Evolutionary conservation across 371 early-diverging fungal species (phyloP), one percentile per base, ranked within the genome.

Genomic region (Zychaea mexicana): DNA sequence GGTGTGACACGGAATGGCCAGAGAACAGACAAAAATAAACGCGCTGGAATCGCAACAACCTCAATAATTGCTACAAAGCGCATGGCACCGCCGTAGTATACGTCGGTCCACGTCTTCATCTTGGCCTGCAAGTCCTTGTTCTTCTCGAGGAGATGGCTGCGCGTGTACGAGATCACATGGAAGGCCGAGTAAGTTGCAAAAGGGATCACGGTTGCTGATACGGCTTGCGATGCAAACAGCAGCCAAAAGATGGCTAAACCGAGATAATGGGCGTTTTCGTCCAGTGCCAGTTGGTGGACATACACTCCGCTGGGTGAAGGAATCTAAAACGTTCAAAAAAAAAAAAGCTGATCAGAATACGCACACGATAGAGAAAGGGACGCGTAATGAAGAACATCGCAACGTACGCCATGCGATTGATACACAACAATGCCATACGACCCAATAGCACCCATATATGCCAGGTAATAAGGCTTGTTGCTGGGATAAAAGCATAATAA

Each of bases 61-160:
- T 58, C 59, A 45, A 58, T 58, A 17, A 58, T 42, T 1, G 59
- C 39, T 3, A 58, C 59, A 30, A 58, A 58, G 5, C 59, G 59
- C 59, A 58, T 58, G 4, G 42, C 59, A 30, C 38, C 42, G 10
- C 45, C 38, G 39, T 58, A 57, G 22, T 57, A 36, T 9, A 24
- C 19, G 17, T 58, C 38, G 2, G 59, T 58, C 59, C 59, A 58
- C 13, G 28, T 13, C 17, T 58, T 58, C 24, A 58, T 26, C 22
- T 39, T 38, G 4, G 19, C 30, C 19, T 58, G 59, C 7, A 58
- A 8, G 13, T 42, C 28, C 49, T 49, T 49, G 6, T 49, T 49
- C 17, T 36, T 12, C 38, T 13, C 27, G 17, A 19, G 19, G 22
- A 58, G 27, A 36, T 39, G 21, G n/a, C 46, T 58, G 22, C 59